Percentiles rank a stretch among this genome's conserved stretches.
phyloP scores from a whole-genome alignment of 495 filamentous ascomycete genomes.

The Daldinia concentrica region DNA sequence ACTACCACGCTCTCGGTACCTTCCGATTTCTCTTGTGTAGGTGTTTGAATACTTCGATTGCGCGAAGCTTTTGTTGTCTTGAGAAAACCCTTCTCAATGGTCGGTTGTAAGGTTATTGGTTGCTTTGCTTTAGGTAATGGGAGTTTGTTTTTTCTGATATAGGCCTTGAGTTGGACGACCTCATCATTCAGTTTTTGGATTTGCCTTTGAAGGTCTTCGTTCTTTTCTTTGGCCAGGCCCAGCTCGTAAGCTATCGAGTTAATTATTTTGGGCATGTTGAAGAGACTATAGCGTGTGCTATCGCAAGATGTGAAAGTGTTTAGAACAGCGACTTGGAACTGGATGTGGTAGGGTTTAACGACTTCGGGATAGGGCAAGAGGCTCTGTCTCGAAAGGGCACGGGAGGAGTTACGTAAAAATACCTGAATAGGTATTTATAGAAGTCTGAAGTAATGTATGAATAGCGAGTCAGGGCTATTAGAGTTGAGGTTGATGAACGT shows the following conservation, averaged over 20 bases:
- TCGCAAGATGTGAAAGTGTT: no score
- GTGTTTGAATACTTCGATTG: not conserved
- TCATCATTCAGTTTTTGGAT: not conserved
- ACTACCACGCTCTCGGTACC: not conserved
- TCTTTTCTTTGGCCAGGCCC: not conserved
- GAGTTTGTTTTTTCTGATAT: not conserved
- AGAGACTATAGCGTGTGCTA: not conserved
- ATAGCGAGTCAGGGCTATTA: not conserved
- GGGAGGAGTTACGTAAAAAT: not conserved
- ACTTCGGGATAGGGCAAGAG: not conserved
- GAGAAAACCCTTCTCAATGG: constrained; percentile 8
- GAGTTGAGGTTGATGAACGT: not conserved
- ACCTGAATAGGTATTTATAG: not conserved
- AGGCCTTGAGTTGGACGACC: not conserved
- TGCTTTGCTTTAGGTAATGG: not conserved
- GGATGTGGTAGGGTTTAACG: not conserved
- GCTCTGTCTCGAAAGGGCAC: not conserved
- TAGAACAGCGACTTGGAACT: not conserved
- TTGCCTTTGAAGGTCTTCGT: not conserved
- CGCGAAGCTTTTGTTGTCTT: not conserved
- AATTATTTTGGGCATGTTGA: constrained; percentile 10
- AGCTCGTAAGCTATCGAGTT: constrained; percentile 5
- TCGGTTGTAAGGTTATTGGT: not conserved
- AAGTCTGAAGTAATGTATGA: not conserved
- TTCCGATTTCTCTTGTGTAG: not conserved